phyloP scores from a whole-genome alignment of 2,329 filamentous ascomycete species.

The Helotiales sp. region DNA sequence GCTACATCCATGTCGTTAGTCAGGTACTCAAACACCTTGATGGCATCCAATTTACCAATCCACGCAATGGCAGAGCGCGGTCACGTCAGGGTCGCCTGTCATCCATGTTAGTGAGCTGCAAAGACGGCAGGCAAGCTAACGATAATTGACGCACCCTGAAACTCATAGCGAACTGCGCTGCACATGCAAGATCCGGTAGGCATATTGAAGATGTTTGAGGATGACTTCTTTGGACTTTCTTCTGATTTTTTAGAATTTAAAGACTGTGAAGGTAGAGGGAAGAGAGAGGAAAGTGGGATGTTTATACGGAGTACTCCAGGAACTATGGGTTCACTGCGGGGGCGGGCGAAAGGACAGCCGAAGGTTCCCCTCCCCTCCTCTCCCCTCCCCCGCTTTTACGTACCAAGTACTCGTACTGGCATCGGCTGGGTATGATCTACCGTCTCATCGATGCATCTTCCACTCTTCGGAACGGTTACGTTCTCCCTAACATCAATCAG shows the following conservation, averaged over 20 bases:
- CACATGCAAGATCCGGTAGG: constrained; percentile 21
- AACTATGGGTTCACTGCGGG: too few relatives aligned
- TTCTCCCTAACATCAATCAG: too few relatives aligned
- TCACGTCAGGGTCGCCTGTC: constrained; percentile 48
- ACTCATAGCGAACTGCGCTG: constrained; percentile 15
- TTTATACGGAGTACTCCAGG: too few relatives aligned
- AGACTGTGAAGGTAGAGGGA: background rate
- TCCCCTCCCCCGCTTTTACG: too few relatives aligned
- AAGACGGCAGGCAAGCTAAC: background rate
- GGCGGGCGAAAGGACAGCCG: too few relatives aligned
- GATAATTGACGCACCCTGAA: constrained; percentile 12
- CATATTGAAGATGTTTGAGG: constrained; percentile 10
- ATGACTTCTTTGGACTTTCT: background rate
- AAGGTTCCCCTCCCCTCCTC: too few relatives aligned
- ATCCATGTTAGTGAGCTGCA: background rate
- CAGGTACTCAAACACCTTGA: constrained; percentile 4
- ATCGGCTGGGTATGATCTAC: too few relatives aligned
- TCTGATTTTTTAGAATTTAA: background rate
- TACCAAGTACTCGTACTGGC: too few relatives aligned
- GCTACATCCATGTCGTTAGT: constrained; percentile 12
- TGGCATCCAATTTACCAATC: constrained; percentile 46
- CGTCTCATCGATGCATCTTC: too few relatives aligned
- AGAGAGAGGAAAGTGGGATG: too few relatives aligned
- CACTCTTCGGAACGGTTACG: too few relatives aligned
- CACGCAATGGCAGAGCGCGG: constrained; percentile 57